These are phyloP conservation scores for Craspedostauros australis DNA, from an alignment of 108 stramenopile species.

Conservation along the genomic window DNA sequence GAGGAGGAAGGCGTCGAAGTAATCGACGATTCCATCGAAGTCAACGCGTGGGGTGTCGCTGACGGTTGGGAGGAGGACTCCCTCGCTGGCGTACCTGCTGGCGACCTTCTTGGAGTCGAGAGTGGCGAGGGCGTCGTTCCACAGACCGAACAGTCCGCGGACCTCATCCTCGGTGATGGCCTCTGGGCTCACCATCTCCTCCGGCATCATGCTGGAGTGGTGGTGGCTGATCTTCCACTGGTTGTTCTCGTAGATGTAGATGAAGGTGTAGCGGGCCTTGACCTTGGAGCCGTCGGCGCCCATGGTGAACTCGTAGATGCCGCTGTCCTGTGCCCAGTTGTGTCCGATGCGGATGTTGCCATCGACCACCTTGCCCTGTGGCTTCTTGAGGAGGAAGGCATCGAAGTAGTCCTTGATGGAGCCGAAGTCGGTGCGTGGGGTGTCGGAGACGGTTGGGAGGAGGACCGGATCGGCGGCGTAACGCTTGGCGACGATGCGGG, in stretches of 20 bases:
- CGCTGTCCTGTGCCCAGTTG: conserved; percentile 22
- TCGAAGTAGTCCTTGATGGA: conserved; percentile 43
- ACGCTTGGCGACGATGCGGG: conserved; percentile 29
- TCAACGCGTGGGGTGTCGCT: conserved; percentile 25
- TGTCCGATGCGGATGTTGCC: conserved; percentile 9
- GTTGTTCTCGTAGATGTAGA: conserved; percentile 35
- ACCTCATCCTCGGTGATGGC: conserved; percentile 37
- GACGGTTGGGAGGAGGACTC: conserved; percentile 41
- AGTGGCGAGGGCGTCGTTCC: conserved; percentile 60
- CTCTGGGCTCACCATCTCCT: conserved; percentile 14
- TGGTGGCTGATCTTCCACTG: conserved; percentile 48
- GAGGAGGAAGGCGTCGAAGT: conserved; percentile 30
- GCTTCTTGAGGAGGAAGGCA: conserved; percentile 34
- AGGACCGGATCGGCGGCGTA: conserved; percentile 36
- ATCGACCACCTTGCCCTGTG: conserved; percentile 35
- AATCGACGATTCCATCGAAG: conserved; percentile 22
- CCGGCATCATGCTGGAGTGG: conserved; percentile 45
- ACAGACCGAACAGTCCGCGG: conserved; percentile 29
- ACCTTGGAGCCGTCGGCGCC: conserved; percentile 29
- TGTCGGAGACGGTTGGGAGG: conserved; percentile 37
- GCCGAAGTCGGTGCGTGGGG: conserved; percentile 24
- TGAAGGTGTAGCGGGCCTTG: conserved; percentile 39
- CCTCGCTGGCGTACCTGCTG: conserved; percentile 31
- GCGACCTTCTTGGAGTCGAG: conserved; percentile 33
- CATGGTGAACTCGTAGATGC: conserved; percentile 43